Evolutionary conservation across 2,329 filamentous ascomycete species (phyloP), one percentile per base, ranked within the genome.

Genomic region (Westerdykella sp.): DNA sequence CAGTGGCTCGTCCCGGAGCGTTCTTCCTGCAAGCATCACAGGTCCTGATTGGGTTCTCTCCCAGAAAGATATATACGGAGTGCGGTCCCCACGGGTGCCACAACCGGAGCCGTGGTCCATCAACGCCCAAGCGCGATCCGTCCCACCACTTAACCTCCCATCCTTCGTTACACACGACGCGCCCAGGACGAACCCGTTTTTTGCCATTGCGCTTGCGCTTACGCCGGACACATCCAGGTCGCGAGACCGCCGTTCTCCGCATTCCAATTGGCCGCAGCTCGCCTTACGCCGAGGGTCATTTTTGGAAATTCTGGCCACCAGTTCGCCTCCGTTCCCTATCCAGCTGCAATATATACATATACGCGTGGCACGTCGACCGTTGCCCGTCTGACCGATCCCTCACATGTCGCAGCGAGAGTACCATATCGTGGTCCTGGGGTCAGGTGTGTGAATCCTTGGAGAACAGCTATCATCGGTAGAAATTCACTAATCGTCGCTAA

Each of bases 391-490:
- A 28, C 25, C 25, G 11, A 28, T 14, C 25, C 25, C 25, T 28
- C 25, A 14, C 50, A 67, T 67, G 65, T 65, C 62, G 53, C 65
- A 68, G 54, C 57, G 66, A 48, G 67, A 69, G 49, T 69, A 69
- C 49, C 66, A 69, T 53, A 69, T 69, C 47, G 67, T 69, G 41
- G 67, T 69, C 43, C 63, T 69, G 14, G 67, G 67, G 32, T 67
- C 65, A 40, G 66, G 67, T 68, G 56, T 56, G 65, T 50, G 48
- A 21, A 21, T 6, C 15, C 7, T 14, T 18, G 12, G n/a, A 9
- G 15, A 35, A 9, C 25, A 5, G 9, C 7, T 10, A 35, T 13
- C 3, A 2, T 35, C 3, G 6, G 32, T 21, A 6, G 3, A 21
- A 35, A 28, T 28, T 28, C 32, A 9, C n/a, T 35, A 14, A 15